Evolutionary conservation across 371 early-diverging fungal genomes (phyloP), one percentile per base, ranked within the genome.

Genomic region (Rhizopus stolonifer): DNA sequence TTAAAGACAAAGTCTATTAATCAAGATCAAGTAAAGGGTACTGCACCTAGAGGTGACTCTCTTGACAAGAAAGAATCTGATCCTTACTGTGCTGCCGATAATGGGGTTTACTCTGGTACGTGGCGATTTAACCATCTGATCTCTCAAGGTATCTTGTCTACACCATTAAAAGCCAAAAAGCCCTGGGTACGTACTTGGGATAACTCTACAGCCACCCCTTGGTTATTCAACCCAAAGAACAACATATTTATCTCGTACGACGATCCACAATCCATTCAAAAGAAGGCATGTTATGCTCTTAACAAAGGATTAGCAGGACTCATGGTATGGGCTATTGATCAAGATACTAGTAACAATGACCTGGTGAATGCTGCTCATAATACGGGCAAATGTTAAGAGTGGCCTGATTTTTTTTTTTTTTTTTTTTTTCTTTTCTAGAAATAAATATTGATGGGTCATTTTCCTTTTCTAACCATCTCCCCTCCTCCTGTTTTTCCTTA

Each of bases 161-260:
- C 76, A 8, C 59, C 76, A 33, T 69, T 66, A 6, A 61, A 62
- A 2, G 76, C 84, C 1, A 57, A 56, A 22, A 65, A 58, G 1
- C 61, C 77, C 9, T 84, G 84, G 84, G 48, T 81, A 5, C 70
- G 84, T 17, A 55, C 54, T 15, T 82, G 73, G 71, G 84, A 84
- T 31, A 56, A 65, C 4, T 53, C 15, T 15, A 68, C 72, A 0
- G 56, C 67, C 4, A 84, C 84, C 1, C 84, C 84, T 24, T 84
- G 84, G 84, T 47, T 84, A 38, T 84, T 74, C 39, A 81, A 78
- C 50, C 74, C 81, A 15, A 52, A 58, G 1, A 77, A 64, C 55
- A 80, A 76, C 25, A 56, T 64, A 8, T 84, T 80, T 42, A 72
- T 85, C 23, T 79, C 84, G 7, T 84, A 84, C 40, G 84, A 84